Base-by-base conservation (phyloP, 495 filamentous ascomycete species). In the Cenococcum geophilum region DNA sequence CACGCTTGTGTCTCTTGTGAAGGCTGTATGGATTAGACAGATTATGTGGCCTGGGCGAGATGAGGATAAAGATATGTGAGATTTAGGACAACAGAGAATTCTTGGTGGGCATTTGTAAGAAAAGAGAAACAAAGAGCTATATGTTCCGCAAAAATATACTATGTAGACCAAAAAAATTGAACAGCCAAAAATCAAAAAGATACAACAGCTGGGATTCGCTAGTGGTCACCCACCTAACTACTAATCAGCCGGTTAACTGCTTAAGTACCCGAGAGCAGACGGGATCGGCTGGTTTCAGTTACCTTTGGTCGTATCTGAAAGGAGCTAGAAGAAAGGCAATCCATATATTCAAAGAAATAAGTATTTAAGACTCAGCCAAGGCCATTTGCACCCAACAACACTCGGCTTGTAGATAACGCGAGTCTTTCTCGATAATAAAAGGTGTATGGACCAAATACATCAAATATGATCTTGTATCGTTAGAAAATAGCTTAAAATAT, bases 151-250 rank as follows among this genome's bases (percentile, higher is more conserved):
- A n/a, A n/a, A n/a, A n/a, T n/a, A n/a, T n/a, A n/a, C n/a, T n/a
- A n/a, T n/a, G n/a, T n/a, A n/a, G n/a, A n/a, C n/a, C 27, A 45
- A 45, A 45, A 45, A 45, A 45, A 45, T n/a, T n/a, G 11, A 45
- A 4, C 12, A 14, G 18, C 2, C 18, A 62, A 59, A 49, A 55
- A 58, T 56, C n/a, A 58, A 66, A 61, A 66, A 70, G 57, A 67
- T 70, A 68, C 64, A 72, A 70, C 67, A 74, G 70, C 57, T 49
- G 66, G 71, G 60, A 72, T 73, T 74, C 71, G 69, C 70, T 70
- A 68, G 66, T 74, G 70, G 72, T 72, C 72, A 34, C 52, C 52
- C 52, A 55, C 52, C 6, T 22, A 20, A 55, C 21, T 55, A 55
- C 52, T 55, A 55, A 55, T 55, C 22, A 14, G 18, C 52, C 52